Conservation (phyloP, 345 rosid genomes). For the Dovyalis caffra region DNA sequence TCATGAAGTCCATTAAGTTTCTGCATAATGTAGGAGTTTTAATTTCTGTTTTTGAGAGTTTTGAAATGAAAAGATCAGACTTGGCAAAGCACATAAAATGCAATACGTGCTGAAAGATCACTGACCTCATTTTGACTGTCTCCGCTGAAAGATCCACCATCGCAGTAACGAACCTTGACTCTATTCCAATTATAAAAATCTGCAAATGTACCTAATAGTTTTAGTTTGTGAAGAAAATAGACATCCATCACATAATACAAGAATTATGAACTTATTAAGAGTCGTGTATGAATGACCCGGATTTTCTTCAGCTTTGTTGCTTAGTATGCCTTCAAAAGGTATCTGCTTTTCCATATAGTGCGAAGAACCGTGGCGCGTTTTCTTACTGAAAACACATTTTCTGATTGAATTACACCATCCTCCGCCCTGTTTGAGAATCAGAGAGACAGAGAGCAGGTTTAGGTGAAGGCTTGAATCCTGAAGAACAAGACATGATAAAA, state of each 20-base stretch:
- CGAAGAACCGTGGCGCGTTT: neutral
- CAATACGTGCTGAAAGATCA: neutral
- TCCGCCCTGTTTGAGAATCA: neutral
- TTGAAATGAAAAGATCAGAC: too few species aligned
- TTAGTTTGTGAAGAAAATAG: neutral
- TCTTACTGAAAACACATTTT: neutral
- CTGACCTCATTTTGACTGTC: neutral
- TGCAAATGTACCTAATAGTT: neutral
- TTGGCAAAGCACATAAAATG: neutral
- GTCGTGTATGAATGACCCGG: neutral
- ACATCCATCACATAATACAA: neutral
- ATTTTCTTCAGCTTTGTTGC: neutral
- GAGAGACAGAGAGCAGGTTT: conserved; percentile 13
- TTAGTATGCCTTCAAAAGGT: neutral
- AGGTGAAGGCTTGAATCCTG: conserved; percentile 2
- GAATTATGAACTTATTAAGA: conserved; percentile 7
- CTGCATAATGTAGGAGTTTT: too few species aligned
- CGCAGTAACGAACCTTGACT: neutral
- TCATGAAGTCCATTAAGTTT: too few species aligned
- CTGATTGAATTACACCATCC: neutral
- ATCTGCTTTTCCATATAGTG: neutral
- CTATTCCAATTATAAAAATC: neutral
- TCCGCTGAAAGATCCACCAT: neutral
- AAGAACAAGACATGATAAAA: neutral
- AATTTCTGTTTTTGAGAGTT: too few species aligned